Percentiles rank a stretch among this genome's conserved stretches.
phyloP scores from a whole-genome alignment of 2,329 filamentous ascomycete species.

The Alternaria gansuensis region DNA sequence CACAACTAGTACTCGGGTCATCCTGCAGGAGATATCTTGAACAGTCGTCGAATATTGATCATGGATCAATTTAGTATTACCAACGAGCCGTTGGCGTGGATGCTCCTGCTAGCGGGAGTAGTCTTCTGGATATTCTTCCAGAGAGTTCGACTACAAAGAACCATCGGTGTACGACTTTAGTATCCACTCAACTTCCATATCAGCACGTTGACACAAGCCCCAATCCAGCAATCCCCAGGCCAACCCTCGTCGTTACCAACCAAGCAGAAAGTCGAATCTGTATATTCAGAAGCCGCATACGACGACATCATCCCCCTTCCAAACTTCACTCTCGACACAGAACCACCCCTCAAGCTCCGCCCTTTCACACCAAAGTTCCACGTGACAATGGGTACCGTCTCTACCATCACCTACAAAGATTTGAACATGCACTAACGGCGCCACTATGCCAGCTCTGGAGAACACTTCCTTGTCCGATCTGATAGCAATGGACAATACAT shows the following conservation, averaged over 20 bases:
- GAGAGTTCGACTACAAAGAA: neutral
- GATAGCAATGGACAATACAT: slow-evolving; percentile 68
- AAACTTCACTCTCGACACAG: slow-evolving; percentile 62
- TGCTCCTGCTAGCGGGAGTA: neutral
- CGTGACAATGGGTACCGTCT: slow-evolving; percentile 67
- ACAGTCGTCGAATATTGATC: neutral
- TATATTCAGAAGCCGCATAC: slow-evolving; percentile 47
- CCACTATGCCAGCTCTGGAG: slow-evolving; percentile 59
- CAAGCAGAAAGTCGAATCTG: slow-evolving; percentile 3
- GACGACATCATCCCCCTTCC: slow-evolving; percentile 57
- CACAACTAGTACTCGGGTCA: neutral
- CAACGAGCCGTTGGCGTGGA: neutral
- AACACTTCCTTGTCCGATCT: slow-evolving; percentile 63
- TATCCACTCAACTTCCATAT: neutral
- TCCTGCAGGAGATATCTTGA: neutral
- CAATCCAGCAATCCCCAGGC: neutral
- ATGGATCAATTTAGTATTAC: neutral
- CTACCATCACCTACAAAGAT: neutral
- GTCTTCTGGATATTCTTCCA: neutral
- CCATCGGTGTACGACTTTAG: neutral
- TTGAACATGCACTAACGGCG: neutral
- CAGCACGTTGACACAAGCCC: neutral
- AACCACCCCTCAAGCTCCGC: slow-evolving; percentile 63
- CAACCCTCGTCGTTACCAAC: neutral
- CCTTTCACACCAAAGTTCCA: slow-evolving; percentile 70